phyloP scores from a whole-genome alignment of 306 rosid genomes.

The Cyamopsis tetragonoloba region DNA sequence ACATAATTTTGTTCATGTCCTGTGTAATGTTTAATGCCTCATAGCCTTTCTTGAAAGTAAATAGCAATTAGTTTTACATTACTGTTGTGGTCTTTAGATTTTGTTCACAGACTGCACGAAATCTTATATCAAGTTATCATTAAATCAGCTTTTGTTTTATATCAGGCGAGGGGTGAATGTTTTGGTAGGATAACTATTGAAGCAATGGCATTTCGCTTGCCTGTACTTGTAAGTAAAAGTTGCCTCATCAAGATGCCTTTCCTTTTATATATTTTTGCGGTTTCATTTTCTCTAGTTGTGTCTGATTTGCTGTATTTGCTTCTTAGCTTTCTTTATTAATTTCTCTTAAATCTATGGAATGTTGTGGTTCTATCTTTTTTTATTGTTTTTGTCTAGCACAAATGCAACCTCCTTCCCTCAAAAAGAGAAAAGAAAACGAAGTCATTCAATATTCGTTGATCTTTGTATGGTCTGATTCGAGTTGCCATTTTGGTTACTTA shows the following conservation, averaged over 20 bases:
- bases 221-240: slow-evolving; percentile 56
- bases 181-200: slow-evolving; percentile 93
- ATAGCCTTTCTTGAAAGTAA: background rate
- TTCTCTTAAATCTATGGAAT: background rate
- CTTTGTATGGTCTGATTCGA: background rate
- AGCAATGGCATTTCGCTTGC: slow-evolving; percentile 88
- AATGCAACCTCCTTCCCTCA: background rate
- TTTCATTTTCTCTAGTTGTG: background rate
- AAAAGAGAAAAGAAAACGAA: no score
- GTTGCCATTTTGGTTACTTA: background rate
- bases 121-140: background rate
- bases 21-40: background rate
- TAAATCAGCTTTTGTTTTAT: slow-evolving; percentile 17
- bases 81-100: background rate
- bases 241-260: background rate
- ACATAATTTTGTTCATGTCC: background rate
- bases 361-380: background rate
- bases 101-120: background rate
- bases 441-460: background rate
- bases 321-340: background rate
- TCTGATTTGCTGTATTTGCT: background rate
- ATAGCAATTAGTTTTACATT: background rate
- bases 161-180: slow-evolving; percentile 80
- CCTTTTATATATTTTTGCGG: background rate
- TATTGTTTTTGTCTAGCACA: background rate